Evolutionary conservation across 164 flowering plant genomes (phyloP).

Genomic region (Litsea cubeba): DNA sequence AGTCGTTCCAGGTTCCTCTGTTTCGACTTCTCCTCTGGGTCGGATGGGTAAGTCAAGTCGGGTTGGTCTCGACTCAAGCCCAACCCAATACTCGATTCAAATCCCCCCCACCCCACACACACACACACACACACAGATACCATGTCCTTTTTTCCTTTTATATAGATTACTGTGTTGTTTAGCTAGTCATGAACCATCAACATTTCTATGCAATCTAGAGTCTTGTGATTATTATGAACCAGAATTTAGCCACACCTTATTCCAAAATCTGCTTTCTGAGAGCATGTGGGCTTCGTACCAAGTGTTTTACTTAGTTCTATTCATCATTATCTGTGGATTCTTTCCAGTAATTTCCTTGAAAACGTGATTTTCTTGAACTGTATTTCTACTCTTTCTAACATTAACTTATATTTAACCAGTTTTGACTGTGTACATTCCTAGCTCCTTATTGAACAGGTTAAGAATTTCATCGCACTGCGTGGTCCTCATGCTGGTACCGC

Average conservation of each 20-base stretch:
- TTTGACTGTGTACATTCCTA: neutral
- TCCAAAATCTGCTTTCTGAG: neutral
- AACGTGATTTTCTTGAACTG: neutral
- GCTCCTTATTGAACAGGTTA: conserved; percentile 46
- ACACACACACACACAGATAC: too few relatives aligned
- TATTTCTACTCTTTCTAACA: neutral
- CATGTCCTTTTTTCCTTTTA: too few relatives aligned
- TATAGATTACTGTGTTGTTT: too few relatives aligned
- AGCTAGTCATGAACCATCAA: neutral
- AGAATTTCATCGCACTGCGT: conserved; percentile 69
- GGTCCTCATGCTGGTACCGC: conserved; percentile 99
- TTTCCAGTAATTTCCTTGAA: neutral
- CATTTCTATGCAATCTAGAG: neutral
- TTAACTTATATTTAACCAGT: neutral
- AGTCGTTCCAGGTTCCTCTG: too few relatives aligned
- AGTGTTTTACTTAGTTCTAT: neutral
- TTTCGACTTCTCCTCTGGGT: too few relatives aligned
- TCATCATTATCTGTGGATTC: neutral
- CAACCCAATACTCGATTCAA: too few relatives aligned
- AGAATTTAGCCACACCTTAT: neutral
- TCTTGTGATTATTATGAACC: neutral
- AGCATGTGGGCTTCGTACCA: neutral
- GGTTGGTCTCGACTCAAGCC: too few relatives aligned
- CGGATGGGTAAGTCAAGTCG: too few relatives aligned
- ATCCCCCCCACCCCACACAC: too few relatives aligned